Evolutionary conservation across 2,329 filamentous ascomycete genomes (phyloP).

Genomic region (Trichothecium sympodiale): DNA sequence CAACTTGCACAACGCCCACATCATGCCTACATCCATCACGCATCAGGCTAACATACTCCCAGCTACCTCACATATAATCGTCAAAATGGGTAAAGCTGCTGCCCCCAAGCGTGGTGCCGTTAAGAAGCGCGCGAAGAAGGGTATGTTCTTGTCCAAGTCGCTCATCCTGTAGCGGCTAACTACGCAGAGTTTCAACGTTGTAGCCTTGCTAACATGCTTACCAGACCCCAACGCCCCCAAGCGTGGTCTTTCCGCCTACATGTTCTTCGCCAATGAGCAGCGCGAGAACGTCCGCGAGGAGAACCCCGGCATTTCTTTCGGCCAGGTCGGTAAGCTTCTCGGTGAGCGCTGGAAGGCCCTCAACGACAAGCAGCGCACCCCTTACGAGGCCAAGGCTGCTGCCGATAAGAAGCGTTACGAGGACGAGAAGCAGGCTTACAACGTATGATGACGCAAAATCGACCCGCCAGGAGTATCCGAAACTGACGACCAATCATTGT

Average conservation of each 20-base stretch:
- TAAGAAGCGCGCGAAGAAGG: constrained; percentile 50
- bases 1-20: not conserved
- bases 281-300: constrained; percentile 96
- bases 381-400: constrained; percentile 94
- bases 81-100: constrained; percentile 49
- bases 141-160: constrained; percentile 24
- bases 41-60: not conserved
- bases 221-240: constrained; percentile 95
- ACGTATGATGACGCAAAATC: constrained; percentile 44
- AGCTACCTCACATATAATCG: constrained; percentile 5
- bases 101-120: constrained; percentile 37
- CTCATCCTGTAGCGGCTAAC: constrained; percentile 1
- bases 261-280: constrained; percentile 99
- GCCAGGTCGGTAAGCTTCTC: constrained; percentile 96
- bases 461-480: constrained; percentile 27
- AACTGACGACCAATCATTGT: constrained; percentile 34
- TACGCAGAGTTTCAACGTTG: not conserved
- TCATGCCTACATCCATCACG: not conserved
- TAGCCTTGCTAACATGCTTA: constrained; percentile 6
- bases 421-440: constrained; percentile 91
- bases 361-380: constrained; percentile 80
- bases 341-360: constrained; percentile 98
- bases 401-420: constrained; percentile 99
- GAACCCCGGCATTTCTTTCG: constrained; percentile 96
- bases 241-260: constrained; percentile 98